Evolutionary conservation across 441 rosid genomes (phyloP), one percentile per base, ranked within the genome.

Genomic region (Gossypium aridum): DNA sequence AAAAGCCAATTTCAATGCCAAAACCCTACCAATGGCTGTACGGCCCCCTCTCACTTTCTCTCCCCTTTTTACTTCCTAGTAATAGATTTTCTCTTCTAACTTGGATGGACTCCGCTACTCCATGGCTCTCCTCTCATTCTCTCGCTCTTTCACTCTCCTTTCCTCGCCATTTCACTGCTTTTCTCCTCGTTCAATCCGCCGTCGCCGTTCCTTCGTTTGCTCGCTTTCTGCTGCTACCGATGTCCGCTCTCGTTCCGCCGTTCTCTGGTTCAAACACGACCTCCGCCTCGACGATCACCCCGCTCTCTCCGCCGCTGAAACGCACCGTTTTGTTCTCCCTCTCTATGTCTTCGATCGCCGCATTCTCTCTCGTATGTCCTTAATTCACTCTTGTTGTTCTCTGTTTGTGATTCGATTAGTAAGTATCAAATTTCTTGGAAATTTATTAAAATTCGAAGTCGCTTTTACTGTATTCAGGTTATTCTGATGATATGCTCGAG

Each of bases 191-290:
- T 65, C 78, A 26, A 51, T 7, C 20, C 25, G 22, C 4, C 23
- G 1, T 0, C 22, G 2, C 0, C 79, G 63, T n/a, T 78, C 77
- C 81, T 55, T 22, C 25, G 57, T 37, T 16, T 77, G 84, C 70
- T 73, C 84, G 65, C 74, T 66, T 22, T 70, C 87, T 45, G 16
- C 80, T 10, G 49, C 61, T 25, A 39, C 45, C 45, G 12, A 78
- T 19, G 37, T 17, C 77, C 84, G 79, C 75, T 75, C 84, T 62
- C 83, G 78, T 74, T 73, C 85, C 57, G 95, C 92, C 39, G 80
- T 92, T 79, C 78, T 92, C 74, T 94, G 99, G 99, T 92, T 90
- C 83, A 94, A 94, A 80, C 97, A 94, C 72, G 99, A 94, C 72
- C 93, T 92, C 57, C 97, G 97, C 80, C 72, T 92, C 76, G 92